Evolutionary conservation across 2,329 filamentous ascomycete genomes (phyloP).

Genomic region (Fusarium ramigenum): DNA sequence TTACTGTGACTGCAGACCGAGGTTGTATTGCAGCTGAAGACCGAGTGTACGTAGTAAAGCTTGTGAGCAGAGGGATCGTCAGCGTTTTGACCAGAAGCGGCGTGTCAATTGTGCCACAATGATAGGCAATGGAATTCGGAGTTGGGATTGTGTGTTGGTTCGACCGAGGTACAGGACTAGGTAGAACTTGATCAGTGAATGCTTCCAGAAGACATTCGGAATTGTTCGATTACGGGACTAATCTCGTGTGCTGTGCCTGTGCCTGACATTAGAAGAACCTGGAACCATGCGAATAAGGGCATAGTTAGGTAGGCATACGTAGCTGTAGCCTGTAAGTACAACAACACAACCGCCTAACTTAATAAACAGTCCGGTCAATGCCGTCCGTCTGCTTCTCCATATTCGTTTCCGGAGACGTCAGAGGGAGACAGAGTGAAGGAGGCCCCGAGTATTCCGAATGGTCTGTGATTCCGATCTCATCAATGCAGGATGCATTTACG

Average conservation of each 20-base stretch:
- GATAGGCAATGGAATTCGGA: slow-evolving; percentile 6
- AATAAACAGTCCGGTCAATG: neutral
- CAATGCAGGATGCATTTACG: slow-evolving; percentile 1
- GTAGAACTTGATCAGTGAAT: neutral
- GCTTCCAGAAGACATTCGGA: slow-evolving; percentile 27
- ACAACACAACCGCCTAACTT: neutral
- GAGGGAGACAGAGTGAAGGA: neutral
- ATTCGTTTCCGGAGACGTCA: neutral
- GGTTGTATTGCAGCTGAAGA: neutral
- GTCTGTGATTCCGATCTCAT: slow-evolving; percentile 15
- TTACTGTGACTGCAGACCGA: neutral
- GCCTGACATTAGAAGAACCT: slow-evolving; percentile 5
- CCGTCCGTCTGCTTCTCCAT: neutral
- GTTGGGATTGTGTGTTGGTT: neutral
- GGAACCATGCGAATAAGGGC: slow-evolving; percentile 1
- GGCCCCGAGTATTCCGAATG: neutral
- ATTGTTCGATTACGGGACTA: slow-evolving; percentile 18
- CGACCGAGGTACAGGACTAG: neutral
- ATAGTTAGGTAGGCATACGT: neutral
- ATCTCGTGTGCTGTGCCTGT: neutral
- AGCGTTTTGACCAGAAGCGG: neutral
- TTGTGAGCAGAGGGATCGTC: neutral
- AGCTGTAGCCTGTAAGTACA: neutral
- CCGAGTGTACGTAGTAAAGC: neutral
- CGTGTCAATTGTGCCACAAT: neutral